phyloP scores from a whole-genome alignment of 768 basidiomycete genomes.

The Mrakia frigida region DNA sequence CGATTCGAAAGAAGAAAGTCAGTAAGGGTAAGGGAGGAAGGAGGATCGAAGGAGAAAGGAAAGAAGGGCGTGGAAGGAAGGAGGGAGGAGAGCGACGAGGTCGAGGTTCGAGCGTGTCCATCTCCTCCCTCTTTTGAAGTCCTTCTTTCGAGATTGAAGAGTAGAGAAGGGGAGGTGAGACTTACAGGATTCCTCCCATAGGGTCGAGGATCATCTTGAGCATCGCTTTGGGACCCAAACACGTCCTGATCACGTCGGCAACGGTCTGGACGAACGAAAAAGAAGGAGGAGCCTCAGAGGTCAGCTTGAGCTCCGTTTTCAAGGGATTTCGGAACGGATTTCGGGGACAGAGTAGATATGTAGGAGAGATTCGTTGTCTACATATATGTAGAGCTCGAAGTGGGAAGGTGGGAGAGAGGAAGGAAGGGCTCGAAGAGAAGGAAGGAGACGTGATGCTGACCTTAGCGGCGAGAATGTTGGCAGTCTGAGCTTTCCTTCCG shows the following conservation, averaged over 20 bases:
- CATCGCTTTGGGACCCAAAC: conserved; percentile 96
- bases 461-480: conserved; percentile 96
- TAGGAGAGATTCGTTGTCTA: not conserved
- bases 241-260: conserved; percentile 95
- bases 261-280: conserved; percentile 60
- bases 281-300: not conserved
- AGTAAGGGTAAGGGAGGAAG: not conserved
- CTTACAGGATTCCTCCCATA: conserved; percentile 95
- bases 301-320: conserved; percentile 10
- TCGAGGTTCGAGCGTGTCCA: not conserved
- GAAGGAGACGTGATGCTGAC: conserved; percentile 47
- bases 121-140: conserved; percentile 1
- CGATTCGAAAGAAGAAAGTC: too few relatives aligned
- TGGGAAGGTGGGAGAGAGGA: too few relatives aligned
- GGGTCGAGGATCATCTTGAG: conserved; percentile 99
- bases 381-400: too few relatives aligned
- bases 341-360: not conserved
- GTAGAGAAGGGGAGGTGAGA: not conserved
- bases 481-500: conserved; percentile 90
- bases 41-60: not conserved
- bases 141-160: not conserved
- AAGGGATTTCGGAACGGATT: not conserved
- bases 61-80: conserved; percentile 17
- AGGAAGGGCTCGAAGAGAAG: not conserved
- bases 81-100: not conserved